Base-by-base conservation (phyloP, 805 yeast species). In the Metschnikowia baotianmanensis region DNA sequence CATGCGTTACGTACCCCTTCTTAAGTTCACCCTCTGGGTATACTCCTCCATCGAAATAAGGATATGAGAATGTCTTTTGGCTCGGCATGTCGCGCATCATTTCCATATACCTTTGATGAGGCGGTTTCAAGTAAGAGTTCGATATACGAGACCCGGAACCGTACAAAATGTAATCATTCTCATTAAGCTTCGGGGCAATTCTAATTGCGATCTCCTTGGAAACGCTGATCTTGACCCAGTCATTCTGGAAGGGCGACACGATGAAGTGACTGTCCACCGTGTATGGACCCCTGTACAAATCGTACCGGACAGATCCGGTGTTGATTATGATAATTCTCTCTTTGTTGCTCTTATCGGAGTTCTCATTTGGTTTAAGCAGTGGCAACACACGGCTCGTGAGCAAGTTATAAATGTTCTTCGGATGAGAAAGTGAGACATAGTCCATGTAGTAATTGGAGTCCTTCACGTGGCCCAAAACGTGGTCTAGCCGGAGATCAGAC, bases 281-380 rank as follows among this genome's bases (percentile, higher is more conserved):
- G 58, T 83, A 90, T 1, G 83, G 81, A 0, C 97, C 98, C 56
- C 81, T 77, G 64, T 83, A 84, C 33, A 90, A 63, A 61, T 90
- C 96, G 56, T 86, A 91, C 39, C 97, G 74, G 3, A 90, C 76
- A 4, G 96, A 83, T 1, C 97, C 97, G 0, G 96, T 84, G 58
- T 91, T 91, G 45, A 86, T 77, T 32, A 86, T 63, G 19, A 88
- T 74, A 21, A 81, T 66, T 47, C 61, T 56, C 52, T 46, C 64
- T n/a, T 52, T 38, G 21, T 24, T 36, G 6, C 43, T 24, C 6
- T n/a, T 36, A 2, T 15, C 43, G 30, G 30, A 16, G 2, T 47
- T 40, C n/a, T 53, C 40, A 13, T 50, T 44, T 36, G 69, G 62
- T 23, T 53, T 50, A 46, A 74, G 57, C 12, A 67, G 59, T 7